Percentiles rank a stretch among this genome's conserved stretches.
phyloP scores from a whole-genome alignment of 257 asterid genomes.

The Eustoma russellianum region DNA sequence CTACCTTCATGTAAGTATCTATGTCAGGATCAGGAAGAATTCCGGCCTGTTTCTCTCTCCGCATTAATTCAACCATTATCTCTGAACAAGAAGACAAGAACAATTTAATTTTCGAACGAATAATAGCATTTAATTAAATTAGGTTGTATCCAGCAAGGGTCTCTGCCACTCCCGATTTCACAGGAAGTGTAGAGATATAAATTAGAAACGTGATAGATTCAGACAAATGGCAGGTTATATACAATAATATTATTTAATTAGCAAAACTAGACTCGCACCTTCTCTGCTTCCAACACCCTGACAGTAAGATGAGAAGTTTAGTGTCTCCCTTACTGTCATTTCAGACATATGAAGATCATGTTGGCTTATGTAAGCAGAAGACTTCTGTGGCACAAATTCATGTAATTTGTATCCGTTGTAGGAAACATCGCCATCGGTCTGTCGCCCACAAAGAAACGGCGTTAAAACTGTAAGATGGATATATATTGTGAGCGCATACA shows the following conservation, averaged over 20 bases:
- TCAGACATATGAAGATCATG: conserved; percentile 59
- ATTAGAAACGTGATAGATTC: too few species aligned
- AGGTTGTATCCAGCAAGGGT: too few species aligned
- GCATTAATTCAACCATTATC: conserved; percentile 42
- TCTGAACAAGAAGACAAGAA: conserved; percentile 23
- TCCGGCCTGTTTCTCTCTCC: conserved; percentile 57
- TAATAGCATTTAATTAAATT: too few species aligned
- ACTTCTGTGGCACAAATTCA: conserved; percentile 63
- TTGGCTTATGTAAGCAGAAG: conserved; percentile 64
- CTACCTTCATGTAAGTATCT: conserved; percentile 69
- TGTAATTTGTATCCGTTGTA: conserved; percentile 51
- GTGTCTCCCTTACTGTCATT: conserved; percentile 62
- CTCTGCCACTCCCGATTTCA: too few species aligned
- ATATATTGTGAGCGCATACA: too few species aligned
- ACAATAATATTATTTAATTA: too few species aligned
- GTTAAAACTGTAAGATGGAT: too few species aligned
- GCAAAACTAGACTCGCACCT: conserved; percentile 18
- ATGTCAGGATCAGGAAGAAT: conserved; percentile 63
- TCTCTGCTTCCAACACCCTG: conserved; percentile 60
- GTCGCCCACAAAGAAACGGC: background rate
- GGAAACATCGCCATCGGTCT: conserved; percentile 55
- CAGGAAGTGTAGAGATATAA: too few species aligned
- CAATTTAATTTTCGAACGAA: background rate
- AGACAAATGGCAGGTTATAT: too few species aligned
- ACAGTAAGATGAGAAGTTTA: conserved; percentile 52